Evolutionary conservation across 2,329 filamentous ascomycete genomes (phyloP).

Genomic region (Drechslera avenae): DNA sequence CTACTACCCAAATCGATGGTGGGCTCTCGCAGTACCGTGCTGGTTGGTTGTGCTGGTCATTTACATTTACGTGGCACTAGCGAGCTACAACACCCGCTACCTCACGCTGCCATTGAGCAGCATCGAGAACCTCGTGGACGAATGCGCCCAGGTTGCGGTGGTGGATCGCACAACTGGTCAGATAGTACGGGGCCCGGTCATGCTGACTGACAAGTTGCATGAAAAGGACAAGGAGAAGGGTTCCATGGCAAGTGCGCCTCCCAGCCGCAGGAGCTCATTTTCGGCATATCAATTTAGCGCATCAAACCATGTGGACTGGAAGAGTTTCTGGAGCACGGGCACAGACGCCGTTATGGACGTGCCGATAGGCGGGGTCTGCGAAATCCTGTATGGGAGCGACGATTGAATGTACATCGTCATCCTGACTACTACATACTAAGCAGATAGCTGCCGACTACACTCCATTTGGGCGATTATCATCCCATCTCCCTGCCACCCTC

Average conservation of each 20-base stretch:
- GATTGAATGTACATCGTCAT: constrained; percentile 23
- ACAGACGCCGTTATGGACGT: constrained; percentile 98
- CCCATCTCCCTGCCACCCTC: not conserved
- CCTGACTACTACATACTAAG: constrained; percentile 18
- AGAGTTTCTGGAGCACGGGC: constrained; percentile 82
- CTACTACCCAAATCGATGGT: constrained; percentile 98
- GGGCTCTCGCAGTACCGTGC: constrained; percentile 88
- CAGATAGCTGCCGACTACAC: not conserved
- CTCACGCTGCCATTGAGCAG: constrained; percentile 79
- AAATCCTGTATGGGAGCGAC: constrained; percentile 80
- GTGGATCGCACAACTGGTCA: constrained; percentile 71
- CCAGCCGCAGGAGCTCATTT: constrained; percentile 36
- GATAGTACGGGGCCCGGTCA: constrained; percentile 49
- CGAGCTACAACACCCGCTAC: constrained; percentile 86
- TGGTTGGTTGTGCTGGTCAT: constrained; percentile 87
- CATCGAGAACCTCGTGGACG: constrained; percentile 90
- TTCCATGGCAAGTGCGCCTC: constrained; percentile 50
- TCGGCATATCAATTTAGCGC: constrained; percentile 45
- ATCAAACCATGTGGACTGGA: constrained; percentile 69
- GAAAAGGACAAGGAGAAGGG: constrained; percentile 45
- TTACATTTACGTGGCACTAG: constrained; percentile 93
- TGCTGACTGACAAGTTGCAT: constrained; percentile 24
- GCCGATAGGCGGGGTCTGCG: constrained; percentile 90
- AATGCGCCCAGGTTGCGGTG: constrained; percentile 82
- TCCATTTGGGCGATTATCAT: not conserved